These are phyloP conservation scores for Butyriboletus loyo DNA, from an alignment of 768 basidiomycete genomes.

Conservation along the genomic window DNA sequence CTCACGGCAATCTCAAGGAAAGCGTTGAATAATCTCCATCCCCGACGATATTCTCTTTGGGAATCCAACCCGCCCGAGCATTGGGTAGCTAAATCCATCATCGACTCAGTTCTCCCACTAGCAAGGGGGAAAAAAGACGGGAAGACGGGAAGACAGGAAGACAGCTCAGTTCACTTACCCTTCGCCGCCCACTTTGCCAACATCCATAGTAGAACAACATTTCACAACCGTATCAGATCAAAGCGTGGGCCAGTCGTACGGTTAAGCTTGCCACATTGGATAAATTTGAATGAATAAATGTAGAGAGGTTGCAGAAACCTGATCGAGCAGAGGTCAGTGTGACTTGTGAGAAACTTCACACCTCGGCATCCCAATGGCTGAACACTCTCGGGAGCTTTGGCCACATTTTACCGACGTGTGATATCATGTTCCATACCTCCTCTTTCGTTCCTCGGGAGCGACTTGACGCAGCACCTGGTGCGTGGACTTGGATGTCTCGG, in stretches of 20 bases:
- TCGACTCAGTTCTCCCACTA: not conserved
- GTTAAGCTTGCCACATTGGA: constrained; percentile 29
- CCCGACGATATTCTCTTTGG: constrained; percentile 26
- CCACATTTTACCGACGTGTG: constrained; percentile 4
- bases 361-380: constrained; percentile 24
- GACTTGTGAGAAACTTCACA: not conserved
- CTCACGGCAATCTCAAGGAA: constrained; percentile 16
- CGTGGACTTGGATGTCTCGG: not conserved
- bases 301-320: not conserved
- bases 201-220: constrained; percentile 55
- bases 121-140: not conserved
- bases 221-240: constrained; percentile 32
- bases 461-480: not conserved
- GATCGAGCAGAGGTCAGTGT: too few species aligned
- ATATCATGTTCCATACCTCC: not conserved
- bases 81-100: constrained; percentile 20
- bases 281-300: constrained; percentile 20
- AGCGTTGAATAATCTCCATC: constrained; percentile 13
- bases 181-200: constrained; percentile 35
- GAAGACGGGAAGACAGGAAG: too few species aligned
- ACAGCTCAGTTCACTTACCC: constrained; percentile 18
- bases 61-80: constrained; percentile 30
- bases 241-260: not conserved
- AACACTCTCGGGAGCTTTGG: constrained; percentile 11
- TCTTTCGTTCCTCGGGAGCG: constrained; percentile 1